A percentile compares a stretch with the other conserved stretches of the same genome.
These are phyloP conservation scores for Pouteria campechiana DNA, from an alignment of 179 eudicot genomes.

Conservation along the genomic window DNA sequence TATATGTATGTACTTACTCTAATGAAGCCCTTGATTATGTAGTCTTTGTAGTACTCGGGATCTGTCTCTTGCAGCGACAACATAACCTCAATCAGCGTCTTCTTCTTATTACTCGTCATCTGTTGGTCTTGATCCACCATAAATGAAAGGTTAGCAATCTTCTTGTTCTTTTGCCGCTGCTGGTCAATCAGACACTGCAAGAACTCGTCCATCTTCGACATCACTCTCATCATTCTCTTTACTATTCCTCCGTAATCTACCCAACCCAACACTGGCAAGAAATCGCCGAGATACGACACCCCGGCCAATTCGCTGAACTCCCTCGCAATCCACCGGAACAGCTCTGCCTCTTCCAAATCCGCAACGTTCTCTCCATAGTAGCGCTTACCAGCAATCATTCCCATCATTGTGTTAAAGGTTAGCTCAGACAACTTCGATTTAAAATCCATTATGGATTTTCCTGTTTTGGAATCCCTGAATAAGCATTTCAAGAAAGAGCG, in stretches of 20 bases:
- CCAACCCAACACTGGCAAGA: conserved; percentile 27
- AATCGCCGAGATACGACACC: conserved; percentile 11
- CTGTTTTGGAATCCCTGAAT: not conserved
- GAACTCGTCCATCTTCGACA: conserved; percentile 23
- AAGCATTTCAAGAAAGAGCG: not conserved
- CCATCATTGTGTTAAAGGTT: conserved; percentile 11
- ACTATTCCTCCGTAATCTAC: conserved; percentile 12
- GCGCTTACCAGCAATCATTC: conserved; percentile 19
- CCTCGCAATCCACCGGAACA: conserved; percentile 1
- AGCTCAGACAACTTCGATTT: conserved; percentile 2
- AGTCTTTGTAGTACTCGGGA: conserved; percentile 20
- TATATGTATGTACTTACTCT: too few relatives aligned
- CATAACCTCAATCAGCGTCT: conserved; percentile 22
- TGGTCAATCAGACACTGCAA: conserved; percentile 22
- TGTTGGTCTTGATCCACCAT: too few relatives aligned
- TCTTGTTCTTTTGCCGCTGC: not conserved
- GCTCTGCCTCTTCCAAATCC: conserved; percentile 7
- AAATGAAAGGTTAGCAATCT: too few relatives aligned
- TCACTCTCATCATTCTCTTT: conserved; percentile 10
- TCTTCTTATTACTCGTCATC: too few relatives aligned
- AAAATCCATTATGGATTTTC: conserved; percentile 1
- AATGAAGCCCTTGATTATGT: conserved; percentile 16
- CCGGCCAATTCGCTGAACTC: conserved; percentile 1
- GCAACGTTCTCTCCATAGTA: conserved; percentile 11
- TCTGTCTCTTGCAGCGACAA: conserved; percentile 24